phyloP scores from a whole-genome alignment of 2,329 filamentous ascomycete genomes.

The Paraphaeosphaeria sporulosa region DNA sequence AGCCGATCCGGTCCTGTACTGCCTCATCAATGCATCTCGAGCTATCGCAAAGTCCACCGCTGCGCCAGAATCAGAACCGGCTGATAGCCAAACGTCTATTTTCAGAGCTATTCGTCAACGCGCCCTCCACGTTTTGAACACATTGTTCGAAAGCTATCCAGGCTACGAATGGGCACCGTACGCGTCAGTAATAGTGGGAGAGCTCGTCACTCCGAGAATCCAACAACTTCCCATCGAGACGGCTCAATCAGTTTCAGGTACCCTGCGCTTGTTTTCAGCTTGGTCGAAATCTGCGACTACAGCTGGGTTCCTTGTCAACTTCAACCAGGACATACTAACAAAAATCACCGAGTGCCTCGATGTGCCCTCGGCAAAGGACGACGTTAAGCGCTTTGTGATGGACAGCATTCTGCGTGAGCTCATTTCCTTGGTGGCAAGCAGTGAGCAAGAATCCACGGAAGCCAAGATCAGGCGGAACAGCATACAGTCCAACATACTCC shows the following conservation, averaged over 20 bases:
- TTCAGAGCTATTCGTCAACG: slow-evolving; percentile 72
- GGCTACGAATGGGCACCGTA: slow-evolving; percentile 77
- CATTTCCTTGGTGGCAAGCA: slow-evolving; percentile 28
- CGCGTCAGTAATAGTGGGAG: slow-evolving; percentile 72
- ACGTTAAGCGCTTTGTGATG: slow-evolving; percentile 84
- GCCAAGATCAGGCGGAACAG: slow-evolving; percentile 63
- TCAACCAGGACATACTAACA: slow-evolving; percentile 67
- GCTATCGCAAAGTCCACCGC: slow-evolving; percentile 36
- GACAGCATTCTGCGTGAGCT: slow-evolving; percentile 70
- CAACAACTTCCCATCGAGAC: slow-evolving; percentile 83
- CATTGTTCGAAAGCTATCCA: slow-evolving; percentile 77
- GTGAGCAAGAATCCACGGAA: slow-evolving; percentile 44
- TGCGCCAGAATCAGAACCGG: slow-evolving; percentile 44
- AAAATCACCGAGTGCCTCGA: slow-evolving; percentile 77
- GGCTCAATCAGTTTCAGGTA: slow-evolving; percentile 84
- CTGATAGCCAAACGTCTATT: slow-evolving; percentile 58
- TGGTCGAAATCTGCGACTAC: slow-evolving; percentile 76
- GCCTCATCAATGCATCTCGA: slow-evolving; percentile 72
- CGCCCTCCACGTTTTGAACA: slow-evolving; percentile 82
- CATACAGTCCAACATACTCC: slow-evolving; percentile 55
- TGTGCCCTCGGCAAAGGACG: slow-evolving; percentile 78
- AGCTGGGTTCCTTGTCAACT: slow-evolving; percentile 72
- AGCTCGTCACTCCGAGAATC: slow-evolving; percentile 79
- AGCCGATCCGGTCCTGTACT: slow-evolving; percentile 81
- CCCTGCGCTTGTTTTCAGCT: slow-evolving; percentile 79